A percentile compares a stretch with the other conserved stretches of the same genome.
Evolutionary conservation across 192 early-diverging fungal genomes (phyloP).

Genomic region (Thamnidium elegans): DNA sequence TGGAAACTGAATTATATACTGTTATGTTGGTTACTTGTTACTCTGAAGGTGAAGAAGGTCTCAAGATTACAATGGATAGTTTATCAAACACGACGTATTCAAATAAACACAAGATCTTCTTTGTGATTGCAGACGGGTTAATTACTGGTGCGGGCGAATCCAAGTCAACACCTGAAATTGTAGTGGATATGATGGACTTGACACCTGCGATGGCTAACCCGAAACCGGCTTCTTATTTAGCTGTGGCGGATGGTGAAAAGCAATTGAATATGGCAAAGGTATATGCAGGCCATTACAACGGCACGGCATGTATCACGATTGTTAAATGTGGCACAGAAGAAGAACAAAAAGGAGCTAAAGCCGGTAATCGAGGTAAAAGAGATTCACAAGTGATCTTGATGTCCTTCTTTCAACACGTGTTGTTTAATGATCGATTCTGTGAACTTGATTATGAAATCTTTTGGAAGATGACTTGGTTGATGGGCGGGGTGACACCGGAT

Average conservation of each 20-base stretch:
- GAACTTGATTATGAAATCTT: slow-evolving; percentile 91
- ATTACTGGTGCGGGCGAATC: slow-evolving; percentile 81
- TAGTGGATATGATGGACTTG: slow-evolving; percentile 73
- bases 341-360: slow-evolving; percentile 61
- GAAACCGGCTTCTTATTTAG: slow-evolving; percentile 71
- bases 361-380: slow-evolving; percentile 92
- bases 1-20: slow-evolving; percentile 56
- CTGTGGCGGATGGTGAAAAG: slow-evolving; percentile 77
- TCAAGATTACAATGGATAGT: slow-evolving; percentile 80
- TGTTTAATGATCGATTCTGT: slow-evolving; percentile 83
- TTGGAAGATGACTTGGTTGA: slow-evolving; percentile 74
- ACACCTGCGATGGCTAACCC: slow-evolving; percentile 60
- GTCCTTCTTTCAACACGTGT: slow-evolving; percentile 82
- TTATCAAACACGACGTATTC: slow-evolving; percentile 79
- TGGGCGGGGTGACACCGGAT: slow-evolving; percentile 83
- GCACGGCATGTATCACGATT: slow-evolving; percentile 61
- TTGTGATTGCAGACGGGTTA: slow-evolving; percentile 89
- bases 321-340: slow-evolving; percentile 78
- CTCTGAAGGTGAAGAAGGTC: slow-evolving; percentile 81
- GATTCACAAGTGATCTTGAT: slow-evolving; percentile 96
- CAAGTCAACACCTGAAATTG: slow-evolving; percentile 73
- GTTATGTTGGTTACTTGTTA: slow-evolving; percentile 89
- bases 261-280: slow-evolving; percentile 83
- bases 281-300: slow-evolving; percentile 70
- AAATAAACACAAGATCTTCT: slow-evolving; percentile 78